phyloP scores from a whole-genome alignment of 306 rosid genomes.

The Fragaria ananassa region DNA sequence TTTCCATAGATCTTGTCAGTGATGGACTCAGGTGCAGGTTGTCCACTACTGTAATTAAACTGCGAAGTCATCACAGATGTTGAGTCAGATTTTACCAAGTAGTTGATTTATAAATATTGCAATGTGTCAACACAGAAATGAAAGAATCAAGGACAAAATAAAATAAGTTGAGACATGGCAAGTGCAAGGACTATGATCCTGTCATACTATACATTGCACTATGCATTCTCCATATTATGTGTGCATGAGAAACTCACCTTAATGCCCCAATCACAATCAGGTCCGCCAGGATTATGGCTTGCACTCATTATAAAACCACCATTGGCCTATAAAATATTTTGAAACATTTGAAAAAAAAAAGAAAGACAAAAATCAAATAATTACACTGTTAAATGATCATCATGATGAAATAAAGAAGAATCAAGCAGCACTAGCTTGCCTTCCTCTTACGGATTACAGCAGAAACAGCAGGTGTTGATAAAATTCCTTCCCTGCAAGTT shows the following conservation, averaged over 20 bases:
- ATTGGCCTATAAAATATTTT: conserved; percentile 61
- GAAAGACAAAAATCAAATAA: conserved; percentile 16
- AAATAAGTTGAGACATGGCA: neutral
- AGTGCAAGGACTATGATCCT: conserved; percentile 1
- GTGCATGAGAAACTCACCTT: conserved; percentile 52
- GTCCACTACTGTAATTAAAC: conserved; percentile 98
- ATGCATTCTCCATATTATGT: neutral
- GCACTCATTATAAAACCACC: conserved; percentile 99
- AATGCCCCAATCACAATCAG: conserved; percentile 98
- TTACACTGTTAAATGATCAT: neutral
- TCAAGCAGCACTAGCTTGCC: conserved; percentile 43
- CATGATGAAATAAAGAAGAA: conserved; percentile 25
- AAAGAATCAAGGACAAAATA: neutral
- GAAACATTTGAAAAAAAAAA: conserved; percentile 16
- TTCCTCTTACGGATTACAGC: conserved; percentile 89
- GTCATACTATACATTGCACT: neutral
- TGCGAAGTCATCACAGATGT: conserved; percentile 31
- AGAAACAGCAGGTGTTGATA: conserved; percentile 97
- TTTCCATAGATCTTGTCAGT: conserved; percentile 97
- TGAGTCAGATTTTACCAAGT: conserved; percentile 32
- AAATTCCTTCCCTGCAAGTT: conserved; percentile 72
- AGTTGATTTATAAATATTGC: conserved; percentile 2
- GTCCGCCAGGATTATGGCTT: conserved; percentile 98
- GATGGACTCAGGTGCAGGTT: conserved; percentile 98
- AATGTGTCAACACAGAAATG: neutral